phyloP scores from a whole-genome alignment of 768 basidiomycete species.

The Gelatoporia subvermispora region DNA sequence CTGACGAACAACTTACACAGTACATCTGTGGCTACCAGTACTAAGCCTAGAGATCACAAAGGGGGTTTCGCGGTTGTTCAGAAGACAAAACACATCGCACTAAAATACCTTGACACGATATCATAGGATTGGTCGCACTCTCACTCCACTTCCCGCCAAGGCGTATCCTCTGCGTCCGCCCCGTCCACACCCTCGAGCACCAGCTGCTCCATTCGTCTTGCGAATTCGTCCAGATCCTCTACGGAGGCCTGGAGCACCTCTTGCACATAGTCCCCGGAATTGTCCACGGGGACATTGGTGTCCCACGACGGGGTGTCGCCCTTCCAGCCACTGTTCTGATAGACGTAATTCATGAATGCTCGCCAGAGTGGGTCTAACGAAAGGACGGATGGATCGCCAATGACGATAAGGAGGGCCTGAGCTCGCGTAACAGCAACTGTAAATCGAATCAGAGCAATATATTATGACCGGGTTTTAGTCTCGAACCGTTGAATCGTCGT shows the following conservation, averaged over 20 bases:
- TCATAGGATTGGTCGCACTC: no score
- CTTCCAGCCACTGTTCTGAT: slow-evolving; percentile 48
- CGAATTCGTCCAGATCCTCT: slow-evolving; percentile 40
- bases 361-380: slow-evolving; percentile 63
- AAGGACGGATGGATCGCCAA: slow-evolving; percentile 56
- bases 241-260: slow-evolving; percentile 34
- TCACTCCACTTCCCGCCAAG: slow-evolving; percentile 6
- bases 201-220: slow-evolving; percentile 2
- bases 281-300: slow-evolving; percentile 31
- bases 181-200: neutral
- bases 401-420: slow-evolving; percentile 51
- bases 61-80: no score
- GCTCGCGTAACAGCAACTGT: slow-evolving; percentile 61
- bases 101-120: no score
- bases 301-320: slow-evolving; percentile 51
- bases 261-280: slow-evolving; percentile 22
- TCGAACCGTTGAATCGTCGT: slow-evolving; percentile 21
- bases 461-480: no score
- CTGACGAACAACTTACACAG: no score
- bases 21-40: no score
- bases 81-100: no score
- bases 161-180: slow-evolving; percentile 2
- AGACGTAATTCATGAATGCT: slow-evolving; percentile 53
- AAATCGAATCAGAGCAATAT: neutral
- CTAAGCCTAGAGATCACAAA: no score